A percentile compares a stretch with the other conserved stretches of the same genome.
Conservation (phyloP, 148 eudicot genomes). For the Rhododendron mucronatum region DNA sequence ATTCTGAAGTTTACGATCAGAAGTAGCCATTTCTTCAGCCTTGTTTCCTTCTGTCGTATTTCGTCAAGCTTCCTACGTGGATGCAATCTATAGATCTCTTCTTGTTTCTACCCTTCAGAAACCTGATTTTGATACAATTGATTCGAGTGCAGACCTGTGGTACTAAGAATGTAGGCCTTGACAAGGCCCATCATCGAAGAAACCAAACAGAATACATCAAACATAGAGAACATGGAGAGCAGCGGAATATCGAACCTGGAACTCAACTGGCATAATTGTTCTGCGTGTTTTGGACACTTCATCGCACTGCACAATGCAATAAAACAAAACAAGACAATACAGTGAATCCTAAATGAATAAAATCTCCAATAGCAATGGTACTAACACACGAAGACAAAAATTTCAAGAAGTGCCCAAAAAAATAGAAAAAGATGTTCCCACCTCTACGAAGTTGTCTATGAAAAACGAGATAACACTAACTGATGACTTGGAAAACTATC, state of each 20-base stretch:
- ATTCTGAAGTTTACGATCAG: neutral
- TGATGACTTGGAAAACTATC: neutral
- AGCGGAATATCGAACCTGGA: constrained; percentile 37
- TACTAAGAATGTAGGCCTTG: neutral
- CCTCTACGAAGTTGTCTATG: neutral
- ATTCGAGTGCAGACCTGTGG: neutral
- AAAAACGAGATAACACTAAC: neutral
- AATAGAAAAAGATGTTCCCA: neutral
- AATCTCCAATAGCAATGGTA: neutral
- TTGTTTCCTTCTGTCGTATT: neutral
- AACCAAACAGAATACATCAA: neutral
- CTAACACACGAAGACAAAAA: neutral
- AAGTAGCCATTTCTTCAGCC: neutral
- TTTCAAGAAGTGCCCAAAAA: neutral
- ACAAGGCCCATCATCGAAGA: neutral
- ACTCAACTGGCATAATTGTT: constrained; percentile 50
- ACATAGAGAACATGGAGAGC: neutral
- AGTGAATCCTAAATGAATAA: neutral
- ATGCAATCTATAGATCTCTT: neutral
- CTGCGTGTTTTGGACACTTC: constrained; percentile 38
- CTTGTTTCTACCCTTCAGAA: neutral
- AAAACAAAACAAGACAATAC: neutral
- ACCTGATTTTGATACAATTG: neutral
- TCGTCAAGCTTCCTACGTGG: neutral
- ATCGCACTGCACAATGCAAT: constrained; percentile 54